These are phyloP conservation scores for Dysphania ambrosioides DNA, from an alignment of 148 eudicot species.

Conservation along the genomic window DNA sequence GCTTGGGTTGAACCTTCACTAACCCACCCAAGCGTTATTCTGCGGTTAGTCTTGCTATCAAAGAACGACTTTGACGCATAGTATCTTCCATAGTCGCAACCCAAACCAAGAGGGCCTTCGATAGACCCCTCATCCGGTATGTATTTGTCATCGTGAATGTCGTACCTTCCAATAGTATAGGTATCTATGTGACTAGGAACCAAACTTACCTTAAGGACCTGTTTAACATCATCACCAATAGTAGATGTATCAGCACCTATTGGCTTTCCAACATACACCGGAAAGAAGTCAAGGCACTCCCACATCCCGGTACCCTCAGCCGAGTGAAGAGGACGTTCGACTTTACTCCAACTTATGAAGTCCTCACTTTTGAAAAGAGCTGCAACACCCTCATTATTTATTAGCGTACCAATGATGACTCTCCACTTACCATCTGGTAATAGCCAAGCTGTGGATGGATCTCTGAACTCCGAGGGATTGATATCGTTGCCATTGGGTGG, in stretches of 20 bases:
- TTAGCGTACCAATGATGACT: slow-evolving; percentile 12
- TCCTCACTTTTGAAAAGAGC: slow-evolving; percentile 32
- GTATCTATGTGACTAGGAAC: slow-evolving; percentile 29
- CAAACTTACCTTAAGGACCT: slow-evolving; percentile 47
- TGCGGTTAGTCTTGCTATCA: slow-evolving; percentile 32
- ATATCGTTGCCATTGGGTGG: slow-evolving; percentile 11
- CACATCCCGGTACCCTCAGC: slow-evolving; percentile 25
- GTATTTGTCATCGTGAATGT: slow-evolving; percentile 29
- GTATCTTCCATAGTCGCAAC: slow-evolving; percentile 50
- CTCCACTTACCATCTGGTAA: slow-evolving; percentile 33
- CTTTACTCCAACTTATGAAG: slow-evolving; percentile 25
- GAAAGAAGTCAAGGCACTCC: slow-evolving; percentile 41
- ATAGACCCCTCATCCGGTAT: slow-evolving; percentile 32
- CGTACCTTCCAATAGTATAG: slow-evolving; percentile 47
- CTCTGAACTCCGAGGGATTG: slow-evolving; percentile 23
- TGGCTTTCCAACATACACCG: slow-evolving; percentile 27
- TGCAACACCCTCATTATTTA: slow-evolving; percentile 16
- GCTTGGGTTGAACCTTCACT: slow-evolving; percentile 33
- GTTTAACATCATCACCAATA: slow-evolving; percentile 27
- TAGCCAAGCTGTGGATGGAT: slow-evolving; percentile 47
- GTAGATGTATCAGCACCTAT: slow-evolving; percentile 35
- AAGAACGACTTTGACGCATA: slow-evolving; percentile 55
- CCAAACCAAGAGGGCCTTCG: slow-evolving; percentile 27
- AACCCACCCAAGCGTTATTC: slow-evolving; percentile 50
- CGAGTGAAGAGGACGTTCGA: slow-evolving; percentile 19